phyloP scores from a whole-genome alignment of 73 alveolate genomes.

The Tetrahymena malaccensis region DNA sequence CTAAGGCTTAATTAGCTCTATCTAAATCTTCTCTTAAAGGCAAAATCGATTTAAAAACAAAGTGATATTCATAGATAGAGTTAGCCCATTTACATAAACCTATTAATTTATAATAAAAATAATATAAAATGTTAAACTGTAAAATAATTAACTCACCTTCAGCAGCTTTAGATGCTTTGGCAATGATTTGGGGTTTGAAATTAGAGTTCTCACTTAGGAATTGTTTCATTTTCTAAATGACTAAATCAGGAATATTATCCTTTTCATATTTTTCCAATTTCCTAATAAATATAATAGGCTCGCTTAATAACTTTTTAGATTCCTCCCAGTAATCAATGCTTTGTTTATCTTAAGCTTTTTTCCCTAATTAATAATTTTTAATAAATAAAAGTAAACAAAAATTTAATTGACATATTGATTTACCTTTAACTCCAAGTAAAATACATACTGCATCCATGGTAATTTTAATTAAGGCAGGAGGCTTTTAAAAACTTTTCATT shows the following conservation, averaged over 20 bases:
- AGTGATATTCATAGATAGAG: slow-evolving; percentile 66
- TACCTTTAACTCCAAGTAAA: slow-evolving; percentile 60
- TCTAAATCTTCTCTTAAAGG: slow-evolving; percentile 91
- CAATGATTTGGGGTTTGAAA: slow-evolving; percentile 62
- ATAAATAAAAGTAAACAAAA: neutral
- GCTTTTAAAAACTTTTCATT: slow-evolving; percentile 86
- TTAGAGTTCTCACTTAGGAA: slow-evolving; percentile 47
- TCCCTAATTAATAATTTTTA: neutral
- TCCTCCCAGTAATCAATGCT: slow-evolving; percentile 79
- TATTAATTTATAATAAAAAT: neutral
- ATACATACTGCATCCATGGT: slow-evolving; percentile 81
- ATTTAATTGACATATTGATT: slow-evolving; percentile 29
- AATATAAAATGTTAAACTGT: neutral
- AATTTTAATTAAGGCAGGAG: slow-evolving; percentile 83
- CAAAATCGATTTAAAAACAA: slow-evolving; percentile 75
- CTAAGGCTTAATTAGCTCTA: slow-evolving; percentile 75
- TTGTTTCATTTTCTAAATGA: slow-evolving; percentile 54
- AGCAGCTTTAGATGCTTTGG: slow-evolving; percentile 75
- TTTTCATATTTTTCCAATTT: slow-evolving; percentile 62
- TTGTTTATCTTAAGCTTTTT: slow-evolving; percentile 5
- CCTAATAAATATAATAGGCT: slow-evolving; percentile 56
- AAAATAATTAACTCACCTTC: slow-evolving; percentile 27
- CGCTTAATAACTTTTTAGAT: slow-evolving; percentile 64
- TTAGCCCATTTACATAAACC: slow-evolving; percentile 73
- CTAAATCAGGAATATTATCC: slow-evolving; percentile 60